Evolutionary conservation across 768 basidiomycete species (phyloP), one percentile per base, ranked within the genome.

Genomic region (Daedaleopsis nitida): DNA sequence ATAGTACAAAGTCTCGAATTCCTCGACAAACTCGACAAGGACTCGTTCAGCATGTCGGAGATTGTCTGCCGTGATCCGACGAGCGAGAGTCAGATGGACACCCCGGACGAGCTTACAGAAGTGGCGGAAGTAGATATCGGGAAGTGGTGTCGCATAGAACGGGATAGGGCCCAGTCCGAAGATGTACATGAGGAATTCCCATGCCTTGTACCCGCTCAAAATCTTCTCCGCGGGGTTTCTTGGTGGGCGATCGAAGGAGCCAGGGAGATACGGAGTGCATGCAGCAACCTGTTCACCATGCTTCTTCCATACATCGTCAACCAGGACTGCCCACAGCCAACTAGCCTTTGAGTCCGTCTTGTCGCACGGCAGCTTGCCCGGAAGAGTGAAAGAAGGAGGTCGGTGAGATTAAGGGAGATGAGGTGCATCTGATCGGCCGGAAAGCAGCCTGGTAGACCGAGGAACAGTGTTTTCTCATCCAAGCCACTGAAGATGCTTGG

Each of bases 161-260:
- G 7, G 27, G 4, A 32, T 3, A 3, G 27, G 27, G 3, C 27
- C 63, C 1, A 69, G 53, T 10, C 65, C 66, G 48, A 52, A 71
- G 8, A 74, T 34, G 47, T 70, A 72, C 0, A 55, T 42, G 1
- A 66, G 63, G 38, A 57, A 73, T 43, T 74, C 72, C 57, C 64
- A 67, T 2, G 73, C 72, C 44, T 75, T 75, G 64, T 74, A 75
- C 0, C 73, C 71, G 32, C 68, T 72, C 1, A 71, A 62, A 56
- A 80, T 72, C 58, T 81, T 80, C 44, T 75, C 68, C 0, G 77
- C 77, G n/a, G 70, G 69, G 57, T 81, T 77, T 0, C 76, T 72
- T 3, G 78, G 81, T 7, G 77, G 74, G 5, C 74, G 70, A 63
- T 79, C 75, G 67, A 79, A 80, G 0, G 74, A 78, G 0, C 72